Evolutionary conservation across 1,284 basidiomycete genomes (phyloP).

Genomic region (Somion occarium): DNA sequence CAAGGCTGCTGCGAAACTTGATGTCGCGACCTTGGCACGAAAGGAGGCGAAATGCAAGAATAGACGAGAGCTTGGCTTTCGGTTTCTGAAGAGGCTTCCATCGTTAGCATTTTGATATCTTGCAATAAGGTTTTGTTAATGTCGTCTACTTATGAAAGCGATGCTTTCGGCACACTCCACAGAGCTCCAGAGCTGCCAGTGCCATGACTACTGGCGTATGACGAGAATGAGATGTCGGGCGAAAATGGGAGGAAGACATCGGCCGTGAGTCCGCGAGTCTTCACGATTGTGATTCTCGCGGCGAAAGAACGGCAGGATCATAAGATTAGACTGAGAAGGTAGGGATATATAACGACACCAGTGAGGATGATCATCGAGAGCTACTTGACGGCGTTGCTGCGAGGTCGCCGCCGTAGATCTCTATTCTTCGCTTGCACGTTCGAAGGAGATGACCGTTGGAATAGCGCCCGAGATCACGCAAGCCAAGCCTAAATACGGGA

Average conservation of each 20-base stretch:
- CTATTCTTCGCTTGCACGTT: neutral
- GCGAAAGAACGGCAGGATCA: neutral
- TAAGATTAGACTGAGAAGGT: neutral
- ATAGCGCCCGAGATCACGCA: constrained; percentile 4
- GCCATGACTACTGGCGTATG: neutral
- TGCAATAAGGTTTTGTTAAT: neutral
- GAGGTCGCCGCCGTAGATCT: neutral
- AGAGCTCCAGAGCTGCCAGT: neutral
- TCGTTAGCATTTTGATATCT: neutral
- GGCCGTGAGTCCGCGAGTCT: neutral
- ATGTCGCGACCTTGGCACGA: neutral
- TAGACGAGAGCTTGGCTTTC: neutral
- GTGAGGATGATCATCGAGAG: neutral
- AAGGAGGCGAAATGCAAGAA: neutral
- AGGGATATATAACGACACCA: neutral
- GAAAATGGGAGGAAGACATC: neutral
- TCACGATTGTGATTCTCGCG: neutral
- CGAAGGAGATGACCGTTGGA: constrained; percentile 1
- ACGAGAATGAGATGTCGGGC: neutral
- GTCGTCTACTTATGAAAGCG: neutral
- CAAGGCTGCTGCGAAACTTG: neutral
- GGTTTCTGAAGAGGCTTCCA: neutral
- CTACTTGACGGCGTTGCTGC: neutral
- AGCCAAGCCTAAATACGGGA: constrained; percentile 7
- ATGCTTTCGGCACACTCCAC: neutral